Conservation (phyloP, 306 rosid species). For the Prunus mira region DNA sequence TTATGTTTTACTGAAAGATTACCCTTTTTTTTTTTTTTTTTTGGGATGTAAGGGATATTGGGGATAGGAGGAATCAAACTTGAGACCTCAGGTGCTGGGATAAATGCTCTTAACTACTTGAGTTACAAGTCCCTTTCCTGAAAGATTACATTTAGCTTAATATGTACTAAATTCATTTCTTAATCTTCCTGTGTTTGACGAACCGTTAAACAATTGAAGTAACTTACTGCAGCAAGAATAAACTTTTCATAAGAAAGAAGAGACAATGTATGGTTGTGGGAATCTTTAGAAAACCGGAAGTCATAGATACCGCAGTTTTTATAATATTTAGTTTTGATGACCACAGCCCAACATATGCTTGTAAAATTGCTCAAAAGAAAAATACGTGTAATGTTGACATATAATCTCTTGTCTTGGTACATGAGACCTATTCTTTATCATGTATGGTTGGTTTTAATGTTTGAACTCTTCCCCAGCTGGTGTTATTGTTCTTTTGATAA, state of each 20-base stretch:
- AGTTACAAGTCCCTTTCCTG: background rate
- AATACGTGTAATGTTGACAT: background rate
- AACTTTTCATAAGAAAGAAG: conserved; percentile 27
- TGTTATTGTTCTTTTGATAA: background rate
- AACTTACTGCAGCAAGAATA: conserved; percentile 35
- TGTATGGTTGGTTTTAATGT: conserved; percentile 14
- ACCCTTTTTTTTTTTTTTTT: background rate
- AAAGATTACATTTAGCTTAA: conserved; percentile 19
- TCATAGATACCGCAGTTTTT: conserved; percentile 36
- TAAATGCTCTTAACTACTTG: background rate
- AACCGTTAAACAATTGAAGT: conserved; percentile 17
- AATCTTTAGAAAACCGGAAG: conserved; percentile 36
- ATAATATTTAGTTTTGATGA: conserved; percentile 11
- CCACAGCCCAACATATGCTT: conserved; percentile 12
- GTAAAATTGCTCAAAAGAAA: background rate
- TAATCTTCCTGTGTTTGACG: conserved; percentile 12
- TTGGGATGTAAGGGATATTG: background rate
- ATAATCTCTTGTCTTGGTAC: conserved; percentile 3
- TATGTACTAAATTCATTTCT: background rate
- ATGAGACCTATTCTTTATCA: conserved; percentile 3
- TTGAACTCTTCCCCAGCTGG: background rate
- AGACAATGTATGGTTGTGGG: conserved; percentile 50
- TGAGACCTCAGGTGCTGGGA: background rate
- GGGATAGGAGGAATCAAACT: background rate
- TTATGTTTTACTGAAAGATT: conserved; percentile 31